Conservation (phyloP, 768 basidiomycete genomes). For the Podaxis sp. region DNA sequence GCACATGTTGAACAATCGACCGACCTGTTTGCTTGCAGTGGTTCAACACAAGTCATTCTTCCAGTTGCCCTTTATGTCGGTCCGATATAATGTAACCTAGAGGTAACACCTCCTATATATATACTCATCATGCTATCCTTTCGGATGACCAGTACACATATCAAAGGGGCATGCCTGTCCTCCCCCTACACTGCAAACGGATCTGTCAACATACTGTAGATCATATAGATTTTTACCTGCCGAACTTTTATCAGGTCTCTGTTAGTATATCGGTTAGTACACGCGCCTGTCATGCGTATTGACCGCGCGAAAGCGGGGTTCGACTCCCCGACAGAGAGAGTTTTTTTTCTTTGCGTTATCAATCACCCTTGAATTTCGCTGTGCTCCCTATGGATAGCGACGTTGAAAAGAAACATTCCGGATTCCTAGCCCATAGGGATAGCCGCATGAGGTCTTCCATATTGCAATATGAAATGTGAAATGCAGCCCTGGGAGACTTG, state of each 20-base stretch:
- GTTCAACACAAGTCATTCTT: constrained; percentile 87
- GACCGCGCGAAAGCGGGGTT: constrained; percentile 18
- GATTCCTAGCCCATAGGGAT: too few species aligned
- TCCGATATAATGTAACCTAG: constrained; percentile 62
- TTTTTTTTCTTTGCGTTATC: neutral
- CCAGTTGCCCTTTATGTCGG: constrained; percentile 87
- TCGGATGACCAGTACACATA: too few species aligned
- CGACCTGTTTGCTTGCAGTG: constrained; percentile 42
- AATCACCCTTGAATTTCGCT: too few species aligned
- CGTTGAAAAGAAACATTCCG: too few species aligned
- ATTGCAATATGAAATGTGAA: too few species aligned
- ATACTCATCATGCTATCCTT: neutral
- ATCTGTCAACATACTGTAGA: too few species aligned
- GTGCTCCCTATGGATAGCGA: neutral
- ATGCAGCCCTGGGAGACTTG: too few species aligned
- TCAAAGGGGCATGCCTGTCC: too few species aligned
- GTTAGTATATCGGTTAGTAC: constrained; percentile 12
- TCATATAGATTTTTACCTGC: too few species aligned
- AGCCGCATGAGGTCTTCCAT: too few species aligned
- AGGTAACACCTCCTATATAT: neutral
- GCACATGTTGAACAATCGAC: neutral
- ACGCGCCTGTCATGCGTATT: constrained; percentile 1
- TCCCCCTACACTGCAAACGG: too few species aligned
- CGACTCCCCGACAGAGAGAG: constrained; percentile 17
- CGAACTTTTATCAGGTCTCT: neutral